phyloP scores from a whole-genome alignment of 2,329 filamentous ascomycete species.

The Graphilbum fragrans region DNA sequence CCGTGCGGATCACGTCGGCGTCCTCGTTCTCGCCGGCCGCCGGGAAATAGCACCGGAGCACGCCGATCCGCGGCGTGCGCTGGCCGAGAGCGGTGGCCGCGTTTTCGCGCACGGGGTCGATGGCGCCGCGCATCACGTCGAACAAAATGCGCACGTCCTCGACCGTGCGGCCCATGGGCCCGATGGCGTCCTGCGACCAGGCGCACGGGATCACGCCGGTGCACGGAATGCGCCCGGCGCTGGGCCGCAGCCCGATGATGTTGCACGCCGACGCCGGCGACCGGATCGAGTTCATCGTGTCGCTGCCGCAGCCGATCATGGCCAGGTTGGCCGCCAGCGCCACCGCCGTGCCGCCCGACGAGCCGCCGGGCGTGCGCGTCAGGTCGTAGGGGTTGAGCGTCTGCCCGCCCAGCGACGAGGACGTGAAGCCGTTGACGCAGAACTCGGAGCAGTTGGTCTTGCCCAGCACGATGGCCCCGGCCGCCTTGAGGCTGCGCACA shows the following conservation, averaged over 20 bases:
- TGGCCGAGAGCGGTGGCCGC: not conserved
- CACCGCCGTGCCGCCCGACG: not conserved
- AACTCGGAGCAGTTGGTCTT: not conserved
- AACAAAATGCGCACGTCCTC: not conserved
- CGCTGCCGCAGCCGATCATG: not conserved
- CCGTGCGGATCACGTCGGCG: not conserved
- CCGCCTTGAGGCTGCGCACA: not conserved
- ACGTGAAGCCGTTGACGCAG: not conserved
- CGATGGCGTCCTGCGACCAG: not conserved
- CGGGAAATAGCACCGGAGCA: not conserved
- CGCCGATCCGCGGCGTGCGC: not conserved
- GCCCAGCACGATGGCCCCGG: not conserved
- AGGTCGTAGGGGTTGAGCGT: not conserved
- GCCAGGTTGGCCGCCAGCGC: not conserved
- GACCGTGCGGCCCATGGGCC: not conserved
- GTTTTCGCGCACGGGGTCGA: not conserved
- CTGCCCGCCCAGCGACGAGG: not conserved
- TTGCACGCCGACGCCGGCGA: not conserved
- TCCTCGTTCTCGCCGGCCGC: not conserved
- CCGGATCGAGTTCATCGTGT: not conserved
- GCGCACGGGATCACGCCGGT: not conserved
- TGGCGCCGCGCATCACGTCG: not conserved
- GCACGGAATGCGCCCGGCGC: not conserved
- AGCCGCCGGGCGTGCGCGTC: not conserved
- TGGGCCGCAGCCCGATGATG: not conserved